Conservation (phyloP, 1,139 yeast species). For the Pneumocystis jirovecii region DNA sequence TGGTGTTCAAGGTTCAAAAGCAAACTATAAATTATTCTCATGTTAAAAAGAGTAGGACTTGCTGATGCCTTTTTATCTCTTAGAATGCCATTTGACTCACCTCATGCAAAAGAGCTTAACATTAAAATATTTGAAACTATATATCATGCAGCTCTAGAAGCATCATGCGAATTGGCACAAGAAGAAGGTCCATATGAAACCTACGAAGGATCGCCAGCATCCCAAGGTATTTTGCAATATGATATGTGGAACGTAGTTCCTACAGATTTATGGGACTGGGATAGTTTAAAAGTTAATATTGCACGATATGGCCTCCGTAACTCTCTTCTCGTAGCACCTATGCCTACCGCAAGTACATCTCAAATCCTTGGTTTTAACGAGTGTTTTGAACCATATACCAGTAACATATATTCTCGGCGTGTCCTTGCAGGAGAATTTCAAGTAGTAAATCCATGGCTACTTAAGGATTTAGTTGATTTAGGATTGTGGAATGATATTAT, state of each 20-base stretch:
- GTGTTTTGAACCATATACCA: constrained; percentile 83
- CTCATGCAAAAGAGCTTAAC: constrained; percentile 55
- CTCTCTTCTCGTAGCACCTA: constrained; percentile 75
- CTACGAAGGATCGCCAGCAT: constrained; percentile 69
- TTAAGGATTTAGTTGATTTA: constrained; percentile 66
- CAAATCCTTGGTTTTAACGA: constrained; percentile 81
- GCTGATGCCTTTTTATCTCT: constrained; percentile 73
- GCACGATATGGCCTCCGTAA: constrained; percentile 57
- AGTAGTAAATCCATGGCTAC: constrained; percentile 67
- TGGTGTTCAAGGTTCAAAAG: constrained; percentile 58
- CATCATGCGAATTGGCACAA: constrained; percentile 59
- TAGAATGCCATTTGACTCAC: constrained; percentile 66
- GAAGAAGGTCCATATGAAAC: constrained; percentile 52
- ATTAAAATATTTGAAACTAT: constrained; percentile 77
- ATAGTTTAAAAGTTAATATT: constrained; percentile 43
- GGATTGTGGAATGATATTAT: constrained; percentile 70
- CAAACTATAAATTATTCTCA: neutral
- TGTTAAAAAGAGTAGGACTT: constrained; percentile 21
- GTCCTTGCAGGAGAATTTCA: constrained; percentile 83
- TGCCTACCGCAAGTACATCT: constrained; percentile 92
- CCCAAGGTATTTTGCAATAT: constrained; percentile 60
- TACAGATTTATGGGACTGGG: constrained; percentile 63
- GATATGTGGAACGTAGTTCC: constrained; percentile 74
- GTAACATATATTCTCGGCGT: constrained; percentile 74
- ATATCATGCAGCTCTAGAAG: constrained; percentile 72